phyloP scores from a whole-genome alignment of 495 filamentous ascomycete genomes.

The Hypoxylon intermedium region DNA sequence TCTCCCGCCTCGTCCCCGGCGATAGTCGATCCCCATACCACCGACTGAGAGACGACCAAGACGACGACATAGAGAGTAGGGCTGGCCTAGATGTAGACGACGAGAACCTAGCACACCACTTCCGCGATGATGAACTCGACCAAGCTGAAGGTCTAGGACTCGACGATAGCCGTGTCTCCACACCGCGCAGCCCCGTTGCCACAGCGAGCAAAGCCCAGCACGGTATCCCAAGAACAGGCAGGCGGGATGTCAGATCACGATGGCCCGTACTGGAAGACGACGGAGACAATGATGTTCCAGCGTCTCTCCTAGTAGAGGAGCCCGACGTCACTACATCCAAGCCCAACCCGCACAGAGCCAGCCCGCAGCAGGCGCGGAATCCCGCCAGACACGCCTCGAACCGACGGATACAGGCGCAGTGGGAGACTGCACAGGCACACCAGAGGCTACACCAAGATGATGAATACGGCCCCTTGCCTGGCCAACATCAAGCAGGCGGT shows the following conservation, averaged over 20 bases:
- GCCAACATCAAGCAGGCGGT: conserved; percentile 37
- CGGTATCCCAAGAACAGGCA: conserved; percentile 6
- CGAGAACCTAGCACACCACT: conserved; percentile 69
- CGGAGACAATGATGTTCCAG: conserved; percentile 88
- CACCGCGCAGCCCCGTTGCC: conserved; percentile 56
- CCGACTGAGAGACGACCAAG: conserved; percentile 66
- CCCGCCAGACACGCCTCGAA: conserved; percentile 58
- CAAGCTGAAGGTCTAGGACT: conserved; percentile 65
- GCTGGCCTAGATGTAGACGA: conserved; percentile 73
- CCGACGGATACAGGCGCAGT: conserved; percentile 64
- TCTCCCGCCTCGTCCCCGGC: conserved; percentile 73
- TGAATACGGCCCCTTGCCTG: conserved; percentile 36
- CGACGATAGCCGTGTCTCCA: conserved; percentile 67
- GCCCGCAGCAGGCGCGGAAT: conserved; percentile 34
- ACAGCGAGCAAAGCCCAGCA: conserved; percentile 31
- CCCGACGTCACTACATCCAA: conserved; percentile 46
- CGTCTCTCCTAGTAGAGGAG: conserved; percentile 81
- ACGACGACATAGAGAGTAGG: conserved; percentile 72
- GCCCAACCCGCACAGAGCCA: conserved; percentile 30
- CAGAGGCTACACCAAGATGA: conserved; percentile 65
- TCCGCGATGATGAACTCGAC: conserved; percentile 75
- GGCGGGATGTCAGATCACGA: conserved; percentile 32
- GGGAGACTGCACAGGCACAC: conserved; percentile 69
- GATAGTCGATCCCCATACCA: conserved; percentile 75
- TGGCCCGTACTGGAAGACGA: conserved; percentile 68